Evolutionary conservation across 2,329 filamentous ascomycete species (phyloP).

Genomic region (Nigrograna mackinnonii): DNA sequence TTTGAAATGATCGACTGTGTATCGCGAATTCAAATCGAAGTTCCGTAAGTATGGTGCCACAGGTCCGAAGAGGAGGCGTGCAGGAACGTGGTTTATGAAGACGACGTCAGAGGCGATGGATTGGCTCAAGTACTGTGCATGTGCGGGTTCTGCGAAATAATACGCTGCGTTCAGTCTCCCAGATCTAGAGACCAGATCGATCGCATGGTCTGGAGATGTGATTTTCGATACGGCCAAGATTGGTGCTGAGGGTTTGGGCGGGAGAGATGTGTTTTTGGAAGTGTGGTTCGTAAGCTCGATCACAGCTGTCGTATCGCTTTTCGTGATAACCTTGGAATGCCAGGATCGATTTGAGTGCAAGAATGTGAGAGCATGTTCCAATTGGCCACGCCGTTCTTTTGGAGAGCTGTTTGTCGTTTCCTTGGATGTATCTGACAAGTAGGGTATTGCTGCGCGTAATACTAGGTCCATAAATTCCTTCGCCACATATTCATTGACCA

Average conservation of each 20-base stretch:
- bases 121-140: slow-evolving; percentile 64
- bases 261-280: slow-evolving; percentile 8
- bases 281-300: slow-evolving; percentile 29
- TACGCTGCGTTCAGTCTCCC: slow-evolving; percentile 52
- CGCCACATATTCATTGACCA: slow-evolving; percentile 67
- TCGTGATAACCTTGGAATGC: slow-evolving; percentile 22
- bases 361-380: background rate
- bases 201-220: slow-evolving; percentile 58
- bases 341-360: slow-evolving; percentile 21
- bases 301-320: slow-evolving; percentile 25
- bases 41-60: slow-evolving; percentile 18
- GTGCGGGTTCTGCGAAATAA: slow-evolving; percentile 53
- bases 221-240: slow-evolving; percentile 52
- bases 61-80: slow-evolving; percentile 52
- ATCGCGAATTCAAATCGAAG: slow-evolving; percentile 19
- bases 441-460: slow-evolving; percentile 41
- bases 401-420: slow-evolving; percentile 6
- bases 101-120: slow-evolving; percentile 56
- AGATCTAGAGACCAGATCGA: slow-evolving; percentile 48
- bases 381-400: background rate
- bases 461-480: slow-evolving; percentile 58
- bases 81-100: slow-evolving; percentile 62
- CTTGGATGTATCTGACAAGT: slow-evolving; percentile 14
- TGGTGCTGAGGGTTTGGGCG: slow-evolving; percentile 45
- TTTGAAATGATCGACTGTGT: slow-evolving; percentile 22